A percentile compares a stretch with the other conserved stretches of the same genome.
These are phyloP conservation scores for Neofusicoccum kwambonambiense DNA, from an alignment of 2,329 filamentous ascomycete species.

Conservation along the genomic window DNA sequence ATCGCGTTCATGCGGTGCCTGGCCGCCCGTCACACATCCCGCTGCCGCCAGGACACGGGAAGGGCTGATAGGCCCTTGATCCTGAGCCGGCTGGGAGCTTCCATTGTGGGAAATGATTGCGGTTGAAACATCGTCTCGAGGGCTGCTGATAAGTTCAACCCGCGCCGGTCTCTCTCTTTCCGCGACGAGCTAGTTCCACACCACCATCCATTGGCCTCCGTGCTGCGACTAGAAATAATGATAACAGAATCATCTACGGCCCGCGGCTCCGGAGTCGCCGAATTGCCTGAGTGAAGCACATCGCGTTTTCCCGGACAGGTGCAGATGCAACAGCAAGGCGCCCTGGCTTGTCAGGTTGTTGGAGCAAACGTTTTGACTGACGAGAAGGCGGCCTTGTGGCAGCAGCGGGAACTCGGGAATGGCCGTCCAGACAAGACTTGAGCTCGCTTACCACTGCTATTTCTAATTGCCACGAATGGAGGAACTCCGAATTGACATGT, in stretches of 20 bases:
- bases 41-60: neutral
- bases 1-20: neutral
- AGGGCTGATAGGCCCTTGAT: neutral
- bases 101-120: constrained; percentile 6
- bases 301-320: neutral
- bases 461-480: neutral
- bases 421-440: neutral
- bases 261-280: neutral
- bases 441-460: neutral
- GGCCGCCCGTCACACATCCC: neutral
- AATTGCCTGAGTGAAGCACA: neutral
- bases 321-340: neutral
- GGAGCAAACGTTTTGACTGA: neutral
- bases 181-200: neutral
- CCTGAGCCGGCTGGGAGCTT: neutral
- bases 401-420: neutral
- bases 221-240: neutral
- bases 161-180: neutral
- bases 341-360: neutral
- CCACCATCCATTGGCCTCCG: neutral
- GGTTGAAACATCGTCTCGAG: neutral
- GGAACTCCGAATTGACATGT: neutral
- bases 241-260: neutral
- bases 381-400: neutral
- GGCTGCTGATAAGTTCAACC: neutral